A percentile compares a stretch with the other conserved stretches of the same genome.
These are phyloP conservation scores for Phytophthora pistaciae DNA, from an alignment of 352 stramenopile genomes.

Conservation along the genomic window DNA sequence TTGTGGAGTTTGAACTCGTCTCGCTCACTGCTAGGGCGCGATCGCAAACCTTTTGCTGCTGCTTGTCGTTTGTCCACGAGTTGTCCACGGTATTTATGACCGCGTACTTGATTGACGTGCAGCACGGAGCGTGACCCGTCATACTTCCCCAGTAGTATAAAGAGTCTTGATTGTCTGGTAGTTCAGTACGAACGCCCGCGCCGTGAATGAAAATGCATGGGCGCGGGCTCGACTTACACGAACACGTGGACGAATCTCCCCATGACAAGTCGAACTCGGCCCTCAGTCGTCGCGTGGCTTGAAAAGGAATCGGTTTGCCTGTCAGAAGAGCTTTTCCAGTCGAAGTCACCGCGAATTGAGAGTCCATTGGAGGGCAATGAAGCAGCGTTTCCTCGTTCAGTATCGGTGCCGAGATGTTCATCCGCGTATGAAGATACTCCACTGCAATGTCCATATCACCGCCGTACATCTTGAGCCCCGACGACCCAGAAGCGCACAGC, in stretches of 20 bases:
- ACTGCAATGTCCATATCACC: constrained; percentile 21
- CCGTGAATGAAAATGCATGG: constrained; percentile 3
- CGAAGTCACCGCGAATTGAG: not conserved
- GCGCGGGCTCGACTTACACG: not conserved
- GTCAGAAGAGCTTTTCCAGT: not conserved
- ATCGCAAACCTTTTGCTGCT: constrained; percentile 28
- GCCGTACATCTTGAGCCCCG: constrained; percentile 11
- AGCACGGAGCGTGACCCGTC: constrained; percentile 27
- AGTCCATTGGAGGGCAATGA: not conserved
- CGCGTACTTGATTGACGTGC: constrained; percentile 25
- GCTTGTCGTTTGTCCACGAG: constrained; percentile 13
- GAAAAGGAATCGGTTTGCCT: not conserved
- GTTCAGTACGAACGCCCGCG: not conserved
- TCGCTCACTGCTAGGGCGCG: constrained; percentile 16
- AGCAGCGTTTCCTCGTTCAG: not conserved
- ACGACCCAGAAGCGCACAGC: constrained; percentile 6
- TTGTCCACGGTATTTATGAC: constrained; percentile 19
- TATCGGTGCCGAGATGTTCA: constrained; percentile 10
- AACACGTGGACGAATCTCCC: not conserved
- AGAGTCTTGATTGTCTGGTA: not conserved
- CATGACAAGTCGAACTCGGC: not conserved
- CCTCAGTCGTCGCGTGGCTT: not conserved
- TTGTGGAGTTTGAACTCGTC: constrained; percentile 5
- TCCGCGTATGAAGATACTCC: not conserved
- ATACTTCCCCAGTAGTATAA: constrained; percentile 26